Evolutionary conservation across 2,329 filamentous ascomycete genomes (phyloP).

Genomic region (Aspergillus oerlinghausenensis): DNA sequence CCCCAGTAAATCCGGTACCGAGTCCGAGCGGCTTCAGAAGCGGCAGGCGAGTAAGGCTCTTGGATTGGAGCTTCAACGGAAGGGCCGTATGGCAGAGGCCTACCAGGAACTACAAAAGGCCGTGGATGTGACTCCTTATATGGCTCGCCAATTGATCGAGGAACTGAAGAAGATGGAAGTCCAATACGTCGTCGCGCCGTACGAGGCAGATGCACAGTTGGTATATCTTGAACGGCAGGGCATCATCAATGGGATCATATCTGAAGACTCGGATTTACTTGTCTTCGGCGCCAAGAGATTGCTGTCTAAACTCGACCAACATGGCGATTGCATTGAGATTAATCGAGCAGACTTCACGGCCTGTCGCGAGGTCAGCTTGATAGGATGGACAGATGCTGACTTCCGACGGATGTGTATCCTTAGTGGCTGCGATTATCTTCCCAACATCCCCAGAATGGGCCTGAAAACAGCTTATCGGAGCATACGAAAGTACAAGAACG

Average conservation of each 20-base stretch:
- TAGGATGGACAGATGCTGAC: conserved; percentile 86
- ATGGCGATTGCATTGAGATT: conserved; percentile 89
- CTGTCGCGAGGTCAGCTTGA: conserved; percentile 80
- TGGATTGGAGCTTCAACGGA: conserved; percentile 73
- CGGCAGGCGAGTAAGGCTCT: conserved; percentile 71
- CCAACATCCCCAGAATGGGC: conserved; percentile 77
- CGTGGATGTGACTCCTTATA: conserved; percentile 90
- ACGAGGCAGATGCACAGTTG: conserved; percentile 95
- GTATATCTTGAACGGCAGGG: conserved; percentile 88
- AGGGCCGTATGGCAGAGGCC: conserved; percentile 76
- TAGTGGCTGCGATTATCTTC: conserved; percentile 93
- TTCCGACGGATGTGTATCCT: conserved; percentile 95
- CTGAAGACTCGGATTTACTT: conserved; percentile 91
- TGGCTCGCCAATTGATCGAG: conserved; percentile 88
- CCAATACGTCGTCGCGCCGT: conserved; percentile 88
- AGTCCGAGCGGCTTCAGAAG: conserved; percentile 68
- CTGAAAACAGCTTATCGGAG: conserved; percentile 90
- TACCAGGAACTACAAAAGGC: conserved; percentile 88
- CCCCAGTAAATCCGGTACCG: conserved; percentile 86
- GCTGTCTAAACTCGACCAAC: conserved; percentile 89
- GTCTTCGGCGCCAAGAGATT: conserved; percentile 91
- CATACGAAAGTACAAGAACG: conserved; percentile 81
- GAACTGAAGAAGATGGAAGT: conserved; percentile 77
- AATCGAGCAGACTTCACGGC: conserved; percentile 83
- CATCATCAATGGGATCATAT: conserved; percentile 79